Evolutionary conservation across 2,329 filamentous ascomycete genomes (phyloP), one percentile per base, ranked within the genome.

Genomic region (Tolypocladium inflatum): DNA sequence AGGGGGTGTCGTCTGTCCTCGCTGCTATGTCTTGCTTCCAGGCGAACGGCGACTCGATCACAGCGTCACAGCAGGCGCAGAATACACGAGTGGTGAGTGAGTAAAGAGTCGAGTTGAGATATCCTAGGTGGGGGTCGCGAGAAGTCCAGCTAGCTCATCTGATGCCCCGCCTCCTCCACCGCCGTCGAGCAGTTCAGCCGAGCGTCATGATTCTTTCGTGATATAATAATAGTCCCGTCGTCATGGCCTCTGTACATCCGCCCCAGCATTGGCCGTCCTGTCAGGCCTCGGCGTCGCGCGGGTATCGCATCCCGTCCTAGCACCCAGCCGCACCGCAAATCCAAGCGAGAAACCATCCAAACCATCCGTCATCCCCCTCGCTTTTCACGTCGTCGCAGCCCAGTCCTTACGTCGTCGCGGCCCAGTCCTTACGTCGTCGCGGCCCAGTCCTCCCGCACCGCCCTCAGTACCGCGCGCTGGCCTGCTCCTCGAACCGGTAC

Each of bases 401-500:
- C n/a, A n/a, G n/a, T n/a, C n/a, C n/a, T n/a, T 26, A 26, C 26
- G 5, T 26, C 26, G 26, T 26, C 26, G 5, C 26, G 5, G 26
- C 26, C 26, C n/a, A n/a, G 23, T 17, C 39, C 13, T 26, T 26
- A 26, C 26, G 5, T 26, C 26, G 26, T 26, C 26, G 5, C 26
- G 5, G 26, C 26, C 26, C n/a, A n/a, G 23, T 17, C 39, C 13
- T 11, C 23, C 21, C 23, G 23, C 45, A 4, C 42, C 21, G 4
- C 33, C 33, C 15, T 30, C 15, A 51, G 45, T 33, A 26, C 45
- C 45, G 45, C 45, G 45, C 26, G 8, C 50, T 42, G 11, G 56
- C 58, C 54, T 89, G 69, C 91, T 87, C 66, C 84, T 83, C 66
- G 86, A 90, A 19, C 85, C 89, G 2, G 89, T 94, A 71, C 89